Base-by-base conservation (phyloP, 2,329 filamentous ascomycete species). In the Apiospora sp. region DNA sequence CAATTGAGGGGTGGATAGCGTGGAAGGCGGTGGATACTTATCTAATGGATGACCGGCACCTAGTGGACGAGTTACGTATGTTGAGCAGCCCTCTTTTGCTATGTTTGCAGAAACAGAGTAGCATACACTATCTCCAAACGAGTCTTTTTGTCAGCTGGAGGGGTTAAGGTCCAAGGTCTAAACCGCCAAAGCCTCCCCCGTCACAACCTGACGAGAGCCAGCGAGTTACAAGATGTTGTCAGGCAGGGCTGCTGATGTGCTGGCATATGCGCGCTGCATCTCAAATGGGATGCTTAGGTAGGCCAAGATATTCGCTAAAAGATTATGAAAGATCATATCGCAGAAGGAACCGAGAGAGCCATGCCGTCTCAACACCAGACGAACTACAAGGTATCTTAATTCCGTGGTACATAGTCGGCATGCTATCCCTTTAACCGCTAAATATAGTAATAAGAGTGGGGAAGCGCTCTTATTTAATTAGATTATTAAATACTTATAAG, bases 1-100 rank as follows among this genome's bases (percentile, higher is more conserved):
- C 54, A 64, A 41, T n/a, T 64, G 58, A 64, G 58, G 58, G 67
- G 67, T 12, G 67, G 67, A 69, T 48, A 68, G 67, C 24, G 41
- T 68, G 67, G 67, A 68, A 68, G n/a, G 67, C 19, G 67, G 34
- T 68, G 67, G 67, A 68, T 64, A 64, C 22, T 41, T 64, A 64
- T 64, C 34, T 61, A 22, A 61, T 5, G 51, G 27, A 19, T 34
- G 49, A 54, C 27, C 49, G 14, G 44, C 6, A 49, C 48, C 48
- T 49, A 16, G 54, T 61, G 19, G 14, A 37, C 27, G 54, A 16
- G 54, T 61, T 37, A 61, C 54, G 54, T 41, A 41, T n/a, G 58
- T 24, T 64, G 58, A 13, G 8, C 34, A 64, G 30, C 30, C 34
- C 58, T 16, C 58, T n/a, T 64, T 41, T 34, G 30, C 7, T 6